Percentiles rank a stretch among this genome's conserved stretches.
These are phyloP conservation scores for Hortiboletus flavorubellus DNA, from an alignment of 768 basidiomycete genomes.

Conservation along the genomic window DNA sequence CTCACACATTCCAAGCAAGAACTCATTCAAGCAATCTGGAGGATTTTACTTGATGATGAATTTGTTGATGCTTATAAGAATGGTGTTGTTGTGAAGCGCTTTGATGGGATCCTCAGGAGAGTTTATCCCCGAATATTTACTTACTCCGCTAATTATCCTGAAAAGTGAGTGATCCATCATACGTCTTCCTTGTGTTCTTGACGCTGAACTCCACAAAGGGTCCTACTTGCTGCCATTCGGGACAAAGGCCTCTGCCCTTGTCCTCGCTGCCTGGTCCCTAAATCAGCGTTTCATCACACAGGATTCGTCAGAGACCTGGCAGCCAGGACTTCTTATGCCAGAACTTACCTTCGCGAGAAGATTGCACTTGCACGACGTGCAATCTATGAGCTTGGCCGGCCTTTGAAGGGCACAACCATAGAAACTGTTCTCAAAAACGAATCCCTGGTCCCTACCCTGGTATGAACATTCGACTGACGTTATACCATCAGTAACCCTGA, in stretches of 20 bases:
- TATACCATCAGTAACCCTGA: not conserved
- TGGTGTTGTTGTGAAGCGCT: not conserved
- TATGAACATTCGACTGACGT: not conserved
- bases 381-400: not conserved
- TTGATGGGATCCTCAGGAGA: not conserved
- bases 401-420: not conserved
- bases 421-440: not conserved
- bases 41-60: not conserved
- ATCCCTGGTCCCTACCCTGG: not conserved
- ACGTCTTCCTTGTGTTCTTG: not conserved
- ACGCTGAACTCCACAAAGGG: not conserved
- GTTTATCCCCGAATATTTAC: constrained; percentile 1
- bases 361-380: not conserved
- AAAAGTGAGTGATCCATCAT: not conserved
- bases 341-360: not conserved
- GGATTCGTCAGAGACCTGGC: not conserved
- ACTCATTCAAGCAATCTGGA: constrained; percentile 1
- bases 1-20: not conserved
- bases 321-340: not conserved
- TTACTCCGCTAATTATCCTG: constrained; percentile 3
- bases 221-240: not conserved
- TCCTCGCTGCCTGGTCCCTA: not conserved
- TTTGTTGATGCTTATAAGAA: constrained; percentile 1
- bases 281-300: not conserved
- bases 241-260: not conserved